Base-by-base conservation (phyloP, 2,329 filamentous ascomycete species). In the Tolypocladium capitatum region DNA sequence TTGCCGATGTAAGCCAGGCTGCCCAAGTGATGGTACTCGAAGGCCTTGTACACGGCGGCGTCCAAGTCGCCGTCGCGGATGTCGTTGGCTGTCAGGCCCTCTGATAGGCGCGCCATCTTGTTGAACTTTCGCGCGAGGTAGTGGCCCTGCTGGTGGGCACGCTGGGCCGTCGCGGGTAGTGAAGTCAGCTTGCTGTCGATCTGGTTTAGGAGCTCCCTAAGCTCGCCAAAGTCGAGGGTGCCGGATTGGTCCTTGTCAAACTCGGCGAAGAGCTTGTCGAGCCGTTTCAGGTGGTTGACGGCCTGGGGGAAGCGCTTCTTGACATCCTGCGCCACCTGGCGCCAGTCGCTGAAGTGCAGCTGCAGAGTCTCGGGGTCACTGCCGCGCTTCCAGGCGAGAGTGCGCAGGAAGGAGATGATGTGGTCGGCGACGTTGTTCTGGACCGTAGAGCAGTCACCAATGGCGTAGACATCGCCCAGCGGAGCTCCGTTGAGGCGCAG, bases 391-490 rank as follows among this genome's bases (percentile, higher is more conserved):
- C 86, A 96, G 10, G 92, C 89, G 2, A 94, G 75, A 16, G 81
- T 87, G 51, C 89, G 88, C 11, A 98, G 76, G 68, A 97, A 98
- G 20, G 80, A 84, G 43, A 96, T 76, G 57, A 98, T 83, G 68
- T 96, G 84, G 60, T 94, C 87, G 3, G 90, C 86, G 2, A 97
- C 75, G 57, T 98, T 98, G 71, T 98, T 98, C 62, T 98, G 94
- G 0, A 98, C 91, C 0, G 94, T 98, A 7, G 87, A 76, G 68
- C 92, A 97, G 68, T 98, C 92, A 14, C 92, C 92, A 52, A 98
- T 89, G 43, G 90, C 90, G 60, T 98, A 98, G 21, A 98, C 89
- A 51, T 97, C 91, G 34, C 92, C 92, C 0, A 97, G 69, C 0
- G 92, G 92, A 0, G 92, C 80, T 46, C 92, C 92, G 50, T 84